Conservation (phyloP, 139 green algal genomes). For the Chlamydomonas sp. region DNA sequence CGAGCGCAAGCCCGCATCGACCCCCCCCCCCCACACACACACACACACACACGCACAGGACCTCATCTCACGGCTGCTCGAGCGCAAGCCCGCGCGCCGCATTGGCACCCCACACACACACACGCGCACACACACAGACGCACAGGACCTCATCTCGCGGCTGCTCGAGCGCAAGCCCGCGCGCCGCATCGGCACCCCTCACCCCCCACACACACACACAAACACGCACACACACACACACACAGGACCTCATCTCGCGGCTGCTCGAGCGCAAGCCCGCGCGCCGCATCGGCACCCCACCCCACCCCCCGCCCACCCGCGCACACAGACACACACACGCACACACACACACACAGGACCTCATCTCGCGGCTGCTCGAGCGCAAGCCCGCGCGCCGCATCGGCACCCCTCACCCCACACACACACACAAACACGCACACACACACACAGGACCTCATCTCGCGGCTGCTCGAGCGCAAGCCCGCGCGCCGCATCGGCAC, state of each 20-base stretch:
- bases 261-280: too few species aligned
- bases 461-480: constrained; percentile 79
- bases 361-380: too few species aligned
- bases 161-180: not conserved
- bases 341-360: too few species aligned
- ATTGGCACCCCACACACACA: not conserved
- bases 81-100: not conserved
- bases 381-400: too few species aligned
- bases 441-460: constrained; percentile 60
- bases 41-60: not conserved
- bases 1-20: not conserved
- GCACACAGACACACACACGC: not conserved
- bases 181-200: not conserved
- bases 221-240: too few species aligned
- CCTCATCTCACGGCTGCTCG: not conserved
- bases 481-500: constrained; percentile 77
- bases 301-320: not conserved
- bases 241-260: too few species aligned
- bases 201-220: not conserved
- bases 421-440: too few species aligned
- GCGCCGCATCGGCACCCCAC: too few species aligned
- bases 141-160: not conserved
- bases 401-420: not conserved
- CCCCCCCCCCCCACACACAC: not conserved
- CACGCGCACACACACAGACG: too few species aligned